Evolutionary conservation across 768 basidiomycete species (phyloP), one percentile per base, ranked within the genome.

Genomic region (Kwoniella mangroviensis): DNA sequence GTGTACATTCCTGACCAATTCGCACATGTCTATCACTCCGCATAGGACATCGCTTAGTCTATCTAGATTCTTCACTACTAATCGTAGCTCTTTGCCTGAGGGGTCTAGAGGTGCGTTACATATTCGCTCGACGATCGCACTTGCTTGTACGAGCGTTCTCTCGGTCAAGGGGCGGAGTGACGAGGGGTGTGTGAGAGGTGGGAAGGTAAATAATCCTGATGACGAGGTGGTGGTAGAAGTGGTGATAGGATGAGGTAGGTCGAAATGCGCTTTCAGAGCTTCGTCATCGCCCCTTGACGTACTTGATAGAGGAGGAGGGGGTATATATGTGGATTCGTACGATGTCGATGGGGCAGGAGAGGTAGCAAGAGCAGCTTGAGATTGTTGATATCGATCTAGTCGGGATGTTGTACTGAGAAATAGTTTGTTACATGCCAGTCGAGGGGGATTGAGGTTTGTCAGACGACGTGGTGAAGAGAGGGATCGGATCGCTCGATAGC

Each of bases 41-140:
- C 97, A 99, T 2, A 99, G 85, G 83, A 96, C 87, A 85, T 99
- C 95, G 81, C 95, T 98, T 75, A 99, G 89, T 71, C 96, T 87
- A 85, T 99, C 97, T 70, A 99, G 85, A 82, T 96, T 97, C 86
- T 98, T 98, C 70, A 98, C 92, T 11, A 93, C 93, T 83, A 90
- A 88, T 70, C 90, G 85, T 58, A 96, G 86, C 82, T 96, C 94
- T 62, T 86, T 84, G 45, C 88, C 86, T 4, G 91, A 90, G 77
- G 91, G 86, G 78, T 88, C 71, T 54, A 53, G n/a, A 21, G 80
- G 77, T 49, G 81, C 90, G 15, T 88, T 87, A 60, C 91, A 83
- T 26, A 98, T 92, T 53, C 97, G 89, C 66, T 90, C 88, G 17
- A 96, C 95, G 63, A 98, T 86, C 40, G 91, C 84, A 72, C 89